Conservation (phyloP, 2,329 filamentous ascomycete genomes). For the Xylariaceae sp. region DNA sequence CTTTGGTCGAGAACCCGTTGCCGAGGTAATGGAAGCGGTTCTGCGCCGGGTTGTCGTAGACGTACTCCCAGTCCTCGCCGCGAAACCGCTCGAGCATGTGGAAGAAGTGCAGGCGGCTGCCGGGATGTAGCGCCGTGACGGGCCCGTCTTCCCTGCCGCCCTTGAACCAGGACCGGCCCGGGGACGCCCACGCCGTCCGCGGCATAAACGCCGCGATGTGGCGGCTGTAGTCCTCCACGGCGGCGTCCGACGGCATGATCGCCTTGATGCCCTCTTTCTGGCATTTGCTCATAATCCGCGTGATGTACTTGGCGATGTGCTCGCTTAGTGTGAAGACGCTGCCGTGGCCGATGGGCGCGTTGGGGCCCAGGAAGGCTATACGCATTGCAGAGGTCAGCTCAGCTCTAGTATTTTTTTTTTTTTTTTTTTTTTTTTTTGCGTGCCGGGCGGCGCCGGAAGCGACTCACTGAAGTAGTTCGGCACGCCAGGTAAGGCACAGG, state of each 20-base stretch:
- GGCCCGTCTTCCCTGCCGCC: conserved; percentile 45
- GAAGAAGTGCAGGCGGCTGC: conserved; percentile 55
- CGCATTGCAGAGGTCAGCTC: background rate
- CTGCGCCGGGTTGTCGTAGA: conserved; percentile 41
- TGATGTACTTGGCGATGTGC: conserved; percentile 56
- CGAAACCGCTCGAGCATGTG: conserved; percentile 55
- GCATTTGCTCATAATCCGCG: conserved; percentile 50
- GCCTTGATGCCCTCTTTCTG: conserved; percentile 54
- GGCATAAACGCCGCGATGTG: conserved; percentile 56
- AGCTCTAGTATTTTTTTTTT: background rate
- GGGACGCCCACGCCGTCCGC: conserved; percentile 52
- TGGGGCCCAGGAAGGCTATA: conserved; percentile 54
- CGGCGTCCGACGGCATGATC: conserved; percentile 48
- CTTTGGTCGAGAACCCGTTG: conserved; percentile 54
- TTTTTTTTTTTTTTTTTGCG: background rate
- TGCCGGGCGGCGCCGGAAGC: background rate
- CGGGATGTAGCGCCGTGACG: conserved; percentile 54
- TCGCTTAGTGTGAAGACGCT: conserved; percentile 55
- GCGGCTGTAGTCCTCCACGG: conserved; percentile 54
- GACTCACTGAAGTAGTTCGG: conserved; percentile 59
- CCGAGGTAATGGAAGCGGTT: conserved; percentile 57
- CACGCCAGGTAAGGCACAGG: conserved; percentile 52
- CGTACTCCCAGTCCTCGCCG: conserved; percentile 57
- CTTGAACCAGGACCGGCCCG: conserved; percentile 57
- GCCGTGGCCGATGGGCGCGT: conserved; percentile 54